Base-by-base conservation (phyloP, 2,329 filamentous ascomycete species). In the Dothideomycetes sp. region DNA sequence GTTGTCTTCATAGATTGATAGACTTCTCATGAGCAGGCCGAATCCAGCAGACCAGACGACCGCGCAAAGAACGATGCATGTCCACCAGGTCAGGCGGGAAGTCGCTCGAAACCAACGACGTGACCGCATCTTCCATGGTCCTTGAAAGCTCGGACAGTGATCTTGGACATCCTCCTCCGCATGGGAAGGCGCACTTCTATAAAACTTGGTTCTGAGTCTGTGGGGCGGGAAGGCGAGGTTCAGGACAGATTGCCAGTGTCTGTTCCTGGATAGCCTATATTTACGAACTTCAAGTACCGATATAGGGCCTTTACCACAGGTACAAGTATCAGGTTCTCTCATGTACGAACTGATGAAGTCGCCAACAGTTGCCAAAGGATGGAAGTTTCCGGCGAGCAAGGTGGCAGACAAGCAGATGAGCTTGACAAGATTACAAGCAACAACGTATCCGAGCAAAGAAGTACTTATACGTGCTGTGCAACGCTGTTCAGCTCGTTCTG, bases 281-380 rank as follows among this genome's bases (percentile, higher is more conserved):
- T n/a, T n/a, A n/a, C n/a, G n/a, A n/a, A n/a, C n/a, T n/a, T n/a
- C n/a, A n/a, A 33, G 19, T 20, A 33, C n/a, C 32, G 32, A 10
- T 11, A 11, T 10, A 4, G 4, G 32, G 17, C 32, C 32, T 16
- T 11, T 22, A 3, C 32, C 32, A 6, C 17, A 3, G 5, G 32
- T 33, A 24, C 24, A 16, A 11, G 18, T n/a, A 27, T 41, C 38
- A n/a, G 29, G 19, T 10, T 27, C 5, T 3, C 6, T 27, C 11
- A 47, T 19, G 15, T 34, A 45, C 10, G 33, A 40, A 5, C 34
- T 33, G 12, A 49, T 33, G 12, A 41, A 34, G 27, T 49, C 47
- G 1, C 45, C 47, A n/a, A 49, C 31, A 2, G 45, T 49, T 10
- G 46, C 41, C 36, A 47, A 7, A 42, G 16, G 22, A 19, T 23